phyloP scores from a whole-genome alignment of 352 stramenopile genomes.

The Pythium aquatile region DNA sequence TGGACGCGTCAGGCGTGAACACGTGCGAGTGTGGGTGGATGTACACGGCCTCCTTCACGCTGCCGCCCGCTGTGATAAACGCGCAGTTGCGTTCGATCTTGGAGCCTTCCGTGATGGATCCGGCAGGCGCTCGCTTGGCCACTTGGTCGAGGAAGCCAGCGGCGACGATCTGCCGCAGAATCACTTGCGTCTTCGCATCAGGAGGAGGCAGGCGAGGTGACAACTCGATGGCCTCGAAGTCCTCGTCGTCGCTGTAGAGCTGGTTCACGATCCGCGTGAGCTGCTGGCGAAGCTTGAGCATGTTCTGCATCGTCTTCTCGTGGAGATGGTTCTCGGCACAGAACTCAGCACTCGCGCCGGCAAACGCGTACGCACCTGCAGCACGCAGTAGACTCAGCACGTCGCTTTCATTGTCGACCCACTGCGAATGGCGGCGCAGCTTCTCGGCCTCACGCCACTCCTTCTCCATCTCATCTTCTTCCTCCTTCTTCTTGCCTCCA shows the following conservation, averaged over 20 bases:
- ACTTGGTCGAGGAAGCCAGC: constrained; percentile 84
- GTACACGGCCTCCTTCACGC: constrained; percentile 73
- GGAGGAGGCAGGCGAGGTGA: constrained; percentile 70
- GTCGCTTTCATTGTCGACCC: constrained; percentile 80
- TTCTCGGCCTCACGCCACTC: constrained; percentile 74
- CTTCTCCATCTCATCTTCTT: constrained; percentile 67
- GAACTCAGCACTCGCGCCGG: constrained; percentile 56
- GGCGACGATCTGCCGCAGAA: constrained; percentile 75
- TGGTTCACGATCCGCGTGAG: constrained; percentile 82
- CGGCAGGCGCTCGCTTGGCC: constrained; percentile 62
- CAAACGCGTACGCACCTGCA: constrained; percentile 75
- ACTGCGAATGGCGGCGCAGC: constrained; percentile 70
- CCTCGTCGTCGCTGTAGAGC: constrained; percentile 46
- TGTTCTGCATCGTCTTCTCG: constrained; percentile 88
- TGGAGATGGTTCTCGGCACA: constrained; percentile 78
- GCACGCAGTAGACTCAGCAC: constrained; percentile 76
- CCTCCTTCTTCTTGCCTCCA: constrained; percentile 25
- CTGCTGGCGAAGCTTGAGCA: constrained; percentile 82
- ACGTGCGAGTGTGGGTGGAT: constrained; percentile 84
- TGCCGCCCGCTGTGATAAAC: constrained; percentile 57
- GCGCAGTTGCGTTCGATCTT: constrained; percentile 86
- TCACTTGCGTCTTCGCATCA: constrained; percentile 48
- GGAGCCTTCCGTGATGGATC: constrained; percentile 71
- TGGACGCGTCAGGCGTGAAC: constrained; percentile 66
- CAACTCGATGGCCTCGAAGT: constrained; percentile 42